Percentiles rank a stretch among this genome's conserved stretches.
phyloP scores from a whole-genome alignment of 192 early-diverging fungal species.

The Oehlia diaphana region DNA sequence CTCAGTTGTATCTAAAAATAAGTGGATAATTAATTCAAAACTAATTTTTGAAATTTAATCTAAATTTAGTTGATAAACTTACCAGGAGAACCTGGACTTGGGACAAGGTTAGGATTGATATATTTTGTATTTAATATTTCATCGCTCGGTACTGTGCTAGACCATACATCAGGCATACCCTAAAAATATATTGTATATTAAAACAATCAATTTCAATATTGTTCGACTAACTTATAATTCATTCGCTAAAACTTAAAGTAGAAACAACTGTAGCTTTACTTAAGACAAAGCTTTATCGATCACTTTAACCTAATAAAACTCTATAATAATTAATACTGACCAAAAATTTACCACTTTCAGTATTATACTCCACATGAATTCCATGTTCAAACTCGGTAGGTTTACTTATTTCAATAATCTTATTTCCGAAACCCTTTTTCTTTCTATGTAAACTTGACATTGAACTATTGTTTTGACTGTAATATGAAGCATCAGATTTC shows the following conservation, averaged over 20 bases:
- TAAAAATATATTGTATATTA: conserved; percentile 8
- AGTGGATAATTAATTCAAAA: not conserved
- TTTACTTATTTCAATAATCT: conserved; percentile 52
- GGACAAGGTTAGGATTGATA: conserved; percentile 55
- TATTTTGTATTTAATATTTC: conserved; percentile 54
- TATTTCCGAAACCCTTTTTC: conserved; percentile 40
- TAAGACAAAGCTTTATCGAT: no score
- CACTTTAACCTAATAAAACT: not conserved
- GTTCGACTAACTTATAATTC: not conserved
- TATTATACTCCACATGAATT: conserved; percentile 58
- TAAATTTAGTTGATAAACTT: conserved; percentile 15
- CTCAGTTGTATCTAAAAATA: conserved; percentile 27
- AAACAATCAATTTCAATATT: conserved; percentile 1
- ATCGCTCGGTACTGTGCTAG: conserved; percentile 51
- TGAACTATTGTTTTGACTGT: conserved; percentile 1
- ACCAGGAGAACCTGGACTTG: conserved; percentile 31
- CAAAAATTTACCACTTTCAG: conserved; percentile 53
- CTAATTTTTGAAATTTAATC: conserved; percentile 17
- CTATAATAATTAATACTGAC: conserved; percentile 22
- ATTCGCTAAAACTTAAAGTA: not conserved
- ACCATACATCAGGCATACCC: conserved; percentile 61
- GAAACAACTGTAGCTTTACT: no score
- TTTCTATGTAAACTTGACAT: conserved; percentile 18
- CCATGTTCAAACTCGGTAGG: conserved; percentile 58
- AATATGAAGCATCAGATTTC: not conserved